Conservation (phyloP, 176 grass and related monocot genomes). For the Aegilops speltoides region DNA sequence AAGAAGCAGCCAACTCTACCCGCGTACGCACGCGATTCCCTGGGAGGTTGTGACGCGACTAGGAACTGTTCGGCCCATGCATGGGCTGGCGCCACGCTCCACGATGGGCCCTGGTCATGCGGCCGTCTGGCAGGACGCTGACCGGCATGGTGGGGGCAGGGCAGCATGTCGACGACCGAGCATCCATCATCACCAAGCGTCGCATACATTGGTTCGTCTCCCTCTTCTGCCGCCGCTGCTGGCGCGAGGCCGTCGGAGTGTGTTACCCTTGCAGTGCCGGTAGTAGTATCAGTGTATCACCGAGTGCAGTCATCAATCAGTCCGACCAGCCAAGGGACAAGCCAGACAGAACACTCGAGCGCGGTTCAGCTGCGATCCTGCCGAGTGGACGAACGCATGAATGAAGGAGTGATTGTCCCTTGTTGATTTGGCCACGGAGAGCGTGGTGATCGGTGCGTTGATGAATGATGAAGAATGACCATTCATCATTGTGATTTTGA, state of each 20-base stretch:
- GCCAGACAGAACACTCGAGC: no score
- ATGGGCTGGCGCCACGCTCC: background rate
- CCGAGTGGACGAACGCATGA: background rate
- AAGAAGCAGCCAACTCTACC: background rate
- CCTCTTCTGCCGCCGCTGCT: background rate
- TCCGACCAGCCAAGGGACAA: no score
- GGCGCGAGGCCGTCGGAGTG: slow-evolving; percentile 14
- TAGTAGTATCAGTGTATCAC: no score
- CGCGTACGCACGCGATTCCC: background rate
- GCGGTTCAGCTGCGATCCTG: background rate
- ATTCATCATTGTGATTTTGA: background rate
- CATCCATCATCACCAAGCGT: background rate
- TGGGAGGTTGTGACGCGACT: background rate
- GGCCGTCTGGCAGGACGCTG: slow-evolving; percentile 2
- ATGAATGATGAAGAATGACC: background rate
- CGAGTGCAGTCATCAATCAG: no score
- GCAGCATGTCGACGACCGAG: background rate
- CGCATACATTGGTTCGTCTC: background rate
- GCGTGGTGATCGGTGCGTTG: background rate
- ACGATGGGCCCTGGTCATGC: background rate
- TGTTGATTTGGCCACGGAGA: background rate
- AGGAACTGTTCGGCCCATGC: background rate
- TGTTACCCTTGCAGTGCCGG: no score
- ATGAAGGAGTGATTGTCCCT: background rate
- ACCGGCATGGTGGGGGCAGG: background rate